Evolutionary conservation across 805 yeast species (phyloP), one percentile per base, ranked within the genome.

Genomic region (Pichia eremophila): DNA sequence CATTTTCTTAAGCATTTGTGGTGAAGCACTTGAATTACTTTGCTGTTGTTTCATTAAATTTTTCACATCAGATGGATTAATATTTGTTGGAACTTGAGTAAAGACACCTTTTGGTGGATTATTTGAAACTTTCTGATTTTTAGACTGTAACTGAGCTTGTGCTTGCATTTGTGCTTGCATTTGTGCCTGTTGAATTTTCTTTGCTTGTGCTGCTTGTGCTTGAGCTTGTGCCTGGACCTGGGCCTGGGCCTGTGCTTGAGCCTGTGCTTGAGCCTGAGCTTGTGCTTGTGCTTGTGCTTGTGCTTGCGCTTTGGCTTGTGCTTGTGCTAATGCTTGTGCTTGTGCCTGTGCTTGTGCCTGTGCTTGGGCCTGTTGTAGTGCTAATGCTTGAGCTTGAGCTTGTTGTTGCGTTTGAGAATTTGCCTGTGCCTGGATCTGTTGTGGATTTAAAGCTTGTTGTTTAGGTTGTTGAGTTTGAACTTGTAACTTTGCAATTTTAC

Each of bases 401-500:
- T 32, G 36, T 32, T 9, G 14, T 32, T 32, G 36, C 7, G 36
- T 17, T 32, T 15, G 15, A 7, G 36, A 8, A 3, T 32, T 8
- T 7, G 36, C 17, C 11, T 32, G 36, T 12, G 36, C 36, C n/a
- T 32, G 36, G 8, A 15, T 7, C 36, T 32, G 44, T 9, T 12
- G 36, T 15, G 15, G n/a, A 15, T 14, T 32, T 5, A 14, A 15
- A 32, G 36, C 15, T 32, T 32, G 36, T 38, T 44, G 51, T 19
- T 18, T 17, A 1, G 18, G 29, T 27, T 18, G 28, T 44, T 59
- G 66, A 32, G 56, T 62, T 14, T 60, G 65, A 46, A 39, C 61
- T 48, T 71, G 64, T 7, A 62, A 53, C 28, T 65, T 61, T 35
- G 55, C 40, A 44, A 59, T 50, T 46, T 59, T 59, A 35, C 56